A percentile compares a stretch with the other conserved stretches of the same genome.
Evolutionary conservation across 345 rosid species (phyloP).

Genomic region (Eucalyptus marginata): DNA sequence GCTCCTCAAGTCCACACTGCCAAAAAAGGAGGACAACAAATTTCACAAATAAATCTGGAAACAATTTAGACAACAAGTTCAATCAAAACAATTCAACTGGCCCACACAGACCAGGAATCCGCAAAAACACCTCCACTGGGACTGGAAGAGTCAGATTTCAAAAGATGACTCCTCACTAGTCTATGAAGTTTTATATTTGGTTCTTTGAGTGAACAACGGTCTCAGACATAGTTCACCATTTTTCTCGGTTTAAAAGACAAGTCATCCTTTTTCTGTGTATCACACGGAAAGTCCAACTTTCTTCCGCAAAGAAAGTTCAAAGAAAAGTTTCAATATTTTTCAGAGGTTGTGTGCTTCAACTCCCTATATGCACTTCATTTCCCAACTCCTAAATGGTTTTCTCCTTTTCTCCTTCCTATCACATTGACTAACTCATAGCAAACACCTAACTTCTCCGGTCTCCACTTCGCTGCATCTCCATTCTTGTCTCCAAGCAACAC

Average conservation of each 20-base stretch:
- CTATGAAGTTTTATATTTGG: background rate
- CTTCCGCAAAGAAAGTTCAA: background rate
- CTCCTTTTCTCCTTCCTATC: background rate
- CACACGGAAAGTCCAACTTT: background rate
- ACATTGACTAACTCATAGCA: background rate
- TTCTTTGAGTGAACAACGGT: background rate
- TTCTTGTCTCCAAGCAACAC: background rate
- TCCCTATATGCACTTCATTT: background rate
- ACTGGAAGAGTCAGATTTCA: background rate
- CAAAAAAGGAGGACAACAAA: background rate
- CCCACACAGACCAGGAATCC: background rate
- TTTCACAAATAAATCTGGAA: background rate
- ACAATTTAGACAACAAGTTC: background rate
- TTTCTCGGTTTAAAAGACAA: background rate
- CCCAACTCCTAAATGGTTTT: background rate
- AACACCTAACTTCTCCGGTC: background rate
- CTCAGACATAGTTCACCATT: background rate
- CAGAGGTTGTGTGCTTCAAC: background rate
- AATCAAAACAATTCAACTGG: background rate
- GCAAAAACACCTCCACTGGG: background rate
- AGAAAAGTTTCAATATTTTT: background rate
- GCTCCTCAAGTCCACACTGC: slow-evolving; percentile 87
- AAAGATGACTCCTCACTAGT: background rate
- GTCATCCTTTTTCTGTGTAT: background rate
- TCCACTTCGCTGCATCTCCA: background rate